phyloP scores from a whole-genome alignment of 495 filamentous ascomycete genomes.

The Aspergillus ostianus region DNA sequence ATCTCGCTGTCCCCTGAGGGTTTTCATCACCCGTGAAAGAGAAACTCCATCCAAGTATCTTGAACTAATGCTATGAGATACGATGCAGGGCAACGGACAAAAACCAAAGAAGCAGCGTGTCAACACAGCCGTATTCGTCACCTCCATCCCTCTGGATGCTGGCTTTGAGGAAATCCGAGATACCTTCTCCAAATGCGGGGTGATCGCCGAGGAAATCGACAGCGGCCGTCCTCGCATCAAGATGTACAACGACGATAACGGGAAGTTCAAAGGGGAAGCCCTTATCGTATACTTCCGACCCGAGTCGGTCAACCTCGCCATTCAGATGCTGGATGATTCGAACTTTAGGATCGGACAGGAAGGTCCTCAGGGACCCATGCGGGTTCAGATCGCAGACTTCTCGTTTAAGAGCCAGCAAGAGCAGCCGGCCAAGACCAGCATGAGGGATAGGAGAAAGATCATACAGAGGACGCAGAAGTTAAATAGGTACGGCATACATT shows the following conservation, averaged over 20 bases:
- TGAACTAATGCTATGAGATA: constrained; percentile 1
- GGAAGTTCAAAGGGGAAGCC: constrained; percentile 88
- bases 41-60: constrained; percentile 18
- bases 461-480: constrained; percentile 85
- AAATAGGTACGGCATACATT: constrained; percentile 50
- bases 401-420: constrained; percentile 79
- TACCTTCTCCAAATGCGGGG: constrained; percentile 82
- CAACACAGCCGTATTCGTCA: constrained; percentile 91
- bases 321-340: constrained; percentile 88
- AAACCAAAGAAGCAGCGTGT: constrained; percentile 64
- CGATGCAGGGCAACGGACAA: constrained; percentile 37
- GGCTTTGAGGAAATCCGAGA: constrained; percentile 76
- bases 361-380: constrained; percentile 62
- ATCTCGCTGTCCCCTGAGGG: not conserved
- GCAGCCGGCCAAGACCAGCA: constrained; percentile 51
- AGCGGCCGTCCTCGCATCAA: constrained; percentile 83
- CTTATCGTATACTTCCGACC: constrained; percentile 92
- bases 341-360: constrained; percentile 67
- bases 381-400: constrained; percentile 78
- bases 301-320: constrained; percentile 83
- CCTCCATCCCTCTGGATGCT: constrained; percentile 75
- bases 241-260: constrained; percentile 80
- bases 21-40: too few species aligned
- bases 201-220: constrained; percentile 94
- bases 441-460: constrained; percentile 75